Base-by-base conservation (phyloP, 441 rosid species). In the Populus trichocarpa region DNA sequence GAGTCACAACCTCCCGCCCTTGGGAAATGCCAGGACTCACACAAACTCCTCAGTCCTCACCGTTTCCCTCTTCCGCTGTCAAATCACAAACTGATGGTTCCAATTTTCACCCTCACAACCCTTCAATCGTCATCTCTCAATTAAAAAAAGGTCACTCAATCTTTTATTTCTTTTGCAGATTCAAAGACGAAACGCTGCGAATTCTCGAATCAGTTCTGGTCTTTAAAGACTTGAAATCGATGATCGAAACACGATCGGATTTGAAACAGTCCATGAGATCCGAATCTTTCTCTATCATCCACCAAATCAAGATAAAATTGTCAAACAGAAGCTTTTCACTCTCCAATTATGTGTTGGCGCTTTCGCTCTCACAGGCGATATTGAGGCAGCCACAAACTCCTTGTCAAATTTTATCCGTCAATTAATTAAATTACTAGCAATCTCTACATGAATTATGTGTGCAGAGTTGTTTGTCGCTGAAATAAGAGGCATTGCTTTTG, bases 321-420 rank as follows among this genome's bases (percentile, higher is more conserved):
- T 86, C 26, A 87, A 87, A 10, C 84, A 78, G 18, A 90, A 92
- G 82, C 98, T 92, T 81, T 72, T 77, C 11, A 83, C 86, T 72
- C 89, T 96, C 53, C 90, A 92, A 40, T 92, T 92, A 89, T 89
- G 93, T 74, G 88, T 88, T 79, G 89, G 83, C 57, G 87, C 95
- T 81, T 93, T 89, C 68, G 95, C 95, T 74, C 83, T 92, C 7
- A 32, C 89, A 20, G 97, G 95, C 35, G 97, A 96, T 75, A 67
- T 77, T 40, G 92, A 96, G 94, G 97, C 80, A 69, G 6, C 35
- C 8, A 3, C 35, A 59, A 59, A 20, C 23, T 33, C 2, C 1
- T 67, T 30, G 13, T 23, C 4, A 16, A 6, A 30, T 16, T 53
- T 42, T 71, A 11, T 8, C 2, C 23, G 23, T 14, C 26, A 5